Evolutionary conservation across 208 protist genomes (phyloP).

Genomic region (Angomonas deanei): DNA sequence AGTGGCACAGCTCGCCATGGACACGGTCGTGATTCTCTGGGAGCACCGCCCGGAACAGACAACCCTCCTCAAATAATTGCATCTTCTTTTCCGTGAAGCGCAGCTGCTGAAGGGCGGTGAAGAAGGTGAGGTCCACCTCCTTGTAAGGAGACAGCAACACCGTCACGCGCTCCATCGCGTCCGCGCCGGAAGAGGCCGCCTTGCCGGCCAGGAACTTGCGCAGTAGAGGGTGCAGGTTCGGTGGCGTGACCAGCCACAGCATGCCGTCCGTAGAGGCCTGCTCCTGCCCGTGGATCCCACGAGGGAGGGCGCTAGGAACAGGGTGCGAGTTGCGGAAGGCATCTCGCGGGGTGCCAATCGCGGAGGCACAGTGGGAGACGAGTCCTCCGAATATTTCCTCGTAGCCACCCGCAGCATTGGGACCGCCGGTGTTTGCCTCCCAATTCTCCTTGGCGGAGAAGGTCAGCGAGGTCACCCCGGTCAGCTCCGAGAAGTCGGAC

Average conservation of each 20-base stretch:
- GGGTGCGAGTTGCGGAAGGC: slow-evolving; percentile 70
- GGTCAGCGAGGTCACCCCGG: slow-evolving; percentile 21
- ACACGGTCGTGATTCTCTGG: slow-evolving; percentile 80
- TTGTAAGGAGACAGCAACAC: slow-evolving; percentile 71
- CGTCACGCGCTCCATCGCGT: slow-evolving; percentile 87
- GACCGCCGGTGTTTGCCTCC: slow-evolving; percentile 60
- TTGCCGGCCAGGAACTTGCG: slow-evolving; percentile 52
- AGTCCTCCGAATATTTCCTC: slow-evolving; percentile 55
- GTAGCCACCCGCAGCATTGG: slow-evolving; percentile 54
- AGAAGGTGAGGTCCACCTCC: slow-evolving; percentile 84
- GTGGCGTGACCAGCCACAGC: slow-evolving; percentile 83
- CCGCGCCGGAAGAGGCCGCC: slow-evolving; percentile 68
- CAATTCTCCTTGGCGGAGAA: slow-evolving; percentile 63
- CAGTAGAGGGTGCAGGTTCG: slow-evolving; percentile 61
- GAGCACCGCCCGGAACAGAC: slow-evolving; percentile 82
- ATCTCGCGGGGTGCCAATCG: slow-evolving; percentile 65
- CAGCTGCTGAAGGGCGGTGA: slow-evolving; percentile 83
- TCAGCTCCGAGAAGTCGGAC: slow-evolving; percentile 75
- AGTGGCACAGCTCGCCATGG: slow-evolving; percentile 87
- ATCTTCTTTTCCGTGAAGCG: slow-evolving; percentile 89
- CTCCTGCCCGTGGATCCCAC: slow-evolving; percentile 77
- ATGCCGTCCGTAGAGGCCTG: slow-evolving; percentile 75
- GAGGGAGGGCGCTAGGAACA: slow-evolving; percentile 33
- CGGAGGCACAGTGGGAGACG: slow-evolving; percentile 68
- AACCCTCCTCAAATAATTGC: slow-evolving; percentile 87